Base-by-base conservation (phyloP, 148 eudicot genomes). In the Vaccinium macrocarpon region DNA sequence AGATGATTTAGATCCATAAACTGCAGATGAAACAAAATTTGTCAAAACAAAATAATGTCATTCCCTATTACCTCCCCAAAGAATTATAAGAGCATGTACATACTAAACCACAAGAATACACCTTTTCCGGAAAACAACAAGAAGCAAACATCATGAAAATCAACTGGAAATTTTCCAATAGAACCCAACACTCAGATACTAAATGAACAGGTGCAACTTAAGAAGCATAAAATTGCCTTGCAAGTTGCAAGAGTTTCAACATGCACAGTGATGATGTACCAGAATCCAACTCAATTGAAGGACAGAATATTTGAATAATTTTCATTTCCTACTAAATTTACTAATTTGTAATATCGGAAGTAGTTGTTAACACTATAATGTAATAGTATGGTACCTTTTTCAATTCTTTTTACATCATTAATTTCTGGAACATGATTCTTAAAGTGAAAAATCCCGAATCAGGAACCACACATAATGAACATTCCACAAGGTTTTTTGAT, bases 81-180 rank as follows among this genome's bases (percentile, higher is more conserved):
- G 53, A 23, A 66, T 21, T 42, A 66, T 81, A 73, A 57, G 0
- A 32, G 62, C 8, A 78, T 32, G 38, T 68, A 21, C 75, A 53
- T 84, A 87, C 46, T 86, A 70, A 72, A 62, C 70, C 70, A 62
- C 62, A 82, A 42, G 55, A 56, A 48, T 66, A 11, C 83, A 52
- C 71, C 6, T 25, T 42, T 18, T 42, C 49, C 0, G 7, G 35
- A 82, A 49, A 10, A 13, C 55, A 23, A 62, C 68, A 46, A 62
- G 49, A 46, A 32, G 38, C 32, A 48, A 62, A 62, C 51, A 56
- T 81, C 19, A 18, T 29, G 38, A 21, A 52, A 42, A 68, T n/a
- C 59, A n/a, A 81, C 16, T 4, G 2, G 1, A 62, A 62, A 81
- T 59, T 9, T 61, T 81, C 57, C 61, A 29, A 66, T 42, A 51